phyloP scores from a whole-genome alignment of 306 rosid genomes.

The Quercus cerris region DNA sequence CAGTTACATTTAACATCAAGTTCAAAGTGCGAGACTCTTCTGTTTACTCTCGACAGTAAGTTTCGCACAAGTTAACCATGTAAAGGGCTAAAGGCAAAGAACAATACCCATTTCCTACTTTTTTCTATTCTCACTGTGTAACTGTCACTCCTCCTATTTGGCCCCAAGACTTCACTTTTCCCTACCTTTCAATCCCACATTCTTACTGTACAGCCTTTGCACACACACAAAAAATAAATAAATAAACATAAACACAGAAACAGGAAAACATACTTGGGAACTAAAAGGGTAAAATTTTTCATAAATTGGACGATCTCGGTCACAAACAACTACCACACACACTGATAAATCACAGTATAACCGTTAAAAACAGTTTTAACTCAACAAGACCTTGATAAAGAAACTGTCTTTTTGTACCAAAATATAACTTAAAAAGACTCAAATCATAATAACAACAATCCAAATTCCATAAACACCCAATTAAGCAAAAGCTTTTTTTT shows the following conservation, averaged over 20 bases:
- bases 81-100: background rate
- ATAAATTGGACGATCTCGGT: background rate
- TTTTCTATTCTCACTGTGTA: background rate
- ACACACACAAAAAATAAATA: too few species aligned
- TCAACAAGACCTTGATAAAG: background rate
- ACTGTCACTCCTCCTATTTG: background rate
- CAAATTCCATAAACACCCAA: background rate
- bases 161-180: background rate
- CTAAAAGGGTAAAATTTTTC: background rate
- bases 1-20: background rate
- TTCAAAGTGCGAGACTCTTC: background rate
- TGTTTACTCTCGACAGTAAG: background rate
- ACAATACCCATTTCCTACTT: background rate
- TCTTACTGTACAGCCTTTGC: background rate
- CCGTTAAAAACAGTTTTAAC: background rate
- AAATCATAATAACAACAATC: background rate
- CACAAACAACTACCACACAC: background rate
- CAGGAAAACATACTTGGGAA: background rate
- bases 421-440: background rate
- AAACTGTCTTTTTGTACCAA: background rate
- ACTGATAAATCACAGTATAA: background rate
- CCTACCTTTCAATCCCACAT: background rate
- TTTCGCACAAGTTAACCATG: background rate
- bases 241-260: background rate
- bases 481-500: background rate